Base-by-base conservation (phyloP, 2,329 filamentous ascomycete genomes). In the Colletotrichum tropicicola region DNA sequence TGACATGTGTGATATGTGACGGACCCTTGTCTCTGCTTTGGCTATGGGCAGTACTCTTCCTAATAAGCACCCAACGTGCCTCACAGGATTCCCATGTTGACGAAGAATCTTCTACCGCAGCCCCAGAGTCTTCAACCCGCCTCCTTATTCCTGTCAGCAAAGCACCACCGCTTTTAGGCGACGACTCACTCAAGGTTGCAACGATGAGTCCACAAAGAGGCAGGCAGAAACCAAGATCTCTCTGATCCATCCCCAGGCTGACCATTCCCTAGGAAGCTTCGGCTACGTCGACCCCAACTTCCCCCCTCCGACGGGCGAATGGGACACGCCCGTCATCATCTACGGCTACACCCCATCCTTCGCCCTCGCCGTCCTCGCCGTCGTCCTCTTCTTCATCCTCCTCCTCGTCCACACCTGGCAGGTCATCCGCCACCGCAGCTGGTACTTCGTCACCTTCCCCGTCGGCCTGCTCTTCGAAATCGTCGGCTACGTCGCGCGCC, bases 201-300 rank as follows among this genome's bases (percentile, higher is more conserved):
- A 15, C 10, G 0, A 67, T 67, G 62, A 61, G 61, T 21, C 54
- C 59, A 15, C 51, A 44, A 47, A 25, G 60, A 59, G 60, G 65
- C 44, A 66, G 58, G 17, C 68, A 35, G 6, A 4, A 2, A 12
- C 4, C 32, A 0, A 1, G 2, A 8, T 10, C 23, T 2, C 10
- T 0, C 12, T 1, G 9, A 13, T n/a, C 0, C 1, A 32, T 12
- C 3, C 28, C 49, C 56, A 51, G 67, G 51, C 27, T 68, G 59
- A 44, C 60, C 65, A 8, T 64, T 68, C 15, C 28, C 8, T 2
- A 64, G 60, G 39, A 21, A 44, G n/a, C 10, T 49, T 44, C 59
- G 71, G 82, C 67, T 86, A 84, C 53, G 73, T 85, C 59, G 83
- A 87, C 69, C 84, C 84, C 32, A 78, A 83, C 72, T 86, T 83